Evolutionary conservation across 179 eudicot genomes (phyloP), one percentile per base, ranked within the genome.

Genomic region (Silene noctiflora): DNA sequence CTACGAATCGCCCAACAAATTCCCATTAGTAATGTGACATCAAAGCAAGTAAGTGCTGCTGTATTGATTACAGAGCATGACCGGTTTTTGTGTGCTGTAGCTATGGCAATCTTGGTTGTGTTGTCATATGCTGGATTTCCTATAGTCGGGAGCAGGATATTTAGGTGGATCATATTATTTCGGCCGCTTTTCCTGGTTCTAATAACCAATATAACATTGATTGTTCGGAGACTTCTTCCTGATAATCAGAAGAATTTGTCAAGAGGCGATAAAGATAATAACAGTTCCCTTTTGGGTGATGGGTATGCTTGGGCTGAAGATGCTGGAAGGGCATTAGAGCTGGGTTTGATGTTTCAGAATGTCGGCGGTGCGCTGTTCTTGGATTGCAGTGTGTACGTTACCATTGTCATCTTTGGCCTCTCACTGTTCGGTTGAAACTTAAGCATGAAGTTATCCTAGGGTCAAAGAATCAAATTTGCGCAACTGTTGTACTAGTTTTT

Each of bases 181-280:
- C 90, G 91, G 73, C 98, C 97, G 3, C 79, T 91, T 21, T 75
- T 87, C 75, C 85, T 94, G 58, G 85, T 94, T 77, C 8, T 91
- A 53, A 67, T 94, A 63, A 84, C 91, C 67, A 87, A 91, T 58
- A 74, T 89, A 67, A 77, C 91, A 16, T 64, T 89, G 60, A 85
- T 88, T 33, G 16, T 85, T 71, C 79, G 80, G 12, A 78, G 81
- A 63, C 85, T 93, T 68, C 78, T 83, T 67, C 80, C 83, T 27
- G 87, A 80, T 9, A 82, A 79, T 56, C 82, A 79, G 78, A 80
- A 63, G 68, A 77, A 76, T 65, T 65, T 73, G 35, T 76, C 51
- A 44, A 80, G 78, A 72, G 71, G 74, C 4, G 77, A 78, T 6
- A 85, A 66, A 55, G 84, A 79, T 53, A 68, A 63, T 27, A 74